Base-by-base conservation (phyloP, 163 green algal species). In the Chlorella variabilis region DNA sequence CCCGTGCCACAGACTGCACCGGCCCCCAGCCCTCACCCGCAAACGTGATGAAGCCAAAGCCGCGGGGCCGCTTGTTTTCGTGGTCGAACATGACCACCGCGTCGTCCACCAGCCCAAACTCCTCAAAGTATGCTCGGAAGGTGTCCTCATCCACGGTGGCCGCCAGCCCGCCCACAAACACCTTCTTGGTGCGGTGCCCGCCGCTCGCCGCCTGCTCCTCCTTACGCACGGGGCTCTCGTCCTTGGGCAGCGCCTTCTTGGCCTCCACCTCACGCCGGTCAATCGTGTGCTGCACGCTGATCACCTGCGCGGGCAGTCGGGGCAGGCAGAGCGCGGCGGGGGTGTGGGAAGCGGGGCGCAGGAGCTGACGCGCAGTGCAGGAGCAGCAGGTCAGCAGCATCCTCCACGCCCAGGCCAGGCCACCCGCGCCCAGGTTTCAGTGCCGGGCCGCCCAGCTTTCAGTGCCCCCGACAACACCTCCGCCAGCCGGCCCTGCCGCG, bases 41-140 rank as follows among this genome's bases (percentile, higher is more conserved):
- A 62, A 97, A 99, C 8, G 94, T 99, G 31, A 99, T 92, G 77
- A 99, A 99, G 33, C 96, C 96, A 89, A 99, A 99, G 21, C 96
- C 96, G 27, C 96, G 88, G 3, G 96, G 96, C 29, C 96, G 88
- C 79, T 94, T 93, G 84, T 95, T 98, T 54, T 97, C 93, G 77
- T 98, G 95, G 86, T 99, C 96, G 84, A 97, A 97, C 96, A 99
- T 99, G 48, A 99, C 96, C 66, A 98, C 95, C 13, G 94, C 93
- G 62, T 98, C 96, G 34, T 99, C 94, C 23, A 91, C 87, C 58
- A 74, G 70, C 13, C 96, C 96, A 83, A 97, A 99, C 62, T 93
- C 87, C 80, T 95, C 93, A 85, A 99, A 99, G 84, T 98, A 95
- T 27, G 49, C 62, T 3, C 92, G 88, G 77, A 98, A 88, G 25